Evolutionary conservation across 208 protist genomes (phyloP).

Genomic region (Leishmania tarentolae): DNA sequence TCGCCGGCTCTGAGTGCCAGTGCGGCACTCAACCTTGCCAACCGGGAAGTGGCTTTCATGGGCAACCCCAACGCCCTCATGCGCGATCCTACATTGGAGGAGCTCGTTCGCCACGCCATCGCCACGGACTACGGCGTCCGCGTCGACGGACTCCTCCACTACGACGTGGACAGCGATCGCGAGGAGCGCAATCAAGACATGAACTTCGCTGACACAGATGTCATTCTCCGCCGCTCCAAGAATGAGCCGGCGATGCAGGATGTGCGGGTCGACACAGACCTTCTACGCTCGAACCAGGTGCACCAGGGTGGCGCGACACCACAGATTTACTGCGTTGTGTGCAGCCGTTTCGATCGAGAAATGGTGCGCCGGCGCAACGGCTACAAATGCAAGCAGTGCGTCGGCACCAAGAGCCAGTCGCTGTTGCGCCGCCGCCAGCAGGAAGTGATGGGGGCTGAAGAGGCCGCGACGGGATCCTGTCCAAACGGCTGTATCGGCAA

Average conservation of each 20-base stretch:
- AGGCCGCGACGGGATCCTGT: background rate
- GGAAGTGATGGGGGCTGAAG: constrained; percentile 29
- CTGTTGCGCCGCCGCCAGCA: constrained; percentile 62
- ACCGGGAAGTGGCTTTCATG: constrained; percentile 16
- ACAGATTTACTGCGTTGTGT: constrained; percentile 82
- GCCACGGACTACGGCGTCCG: constrained; percentile 67
- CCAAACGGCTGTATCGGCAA: constrained; percentile 17
- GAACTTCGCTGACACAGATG: constrained; percentile 75
- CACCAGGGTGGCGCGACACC: constrained; percentile 33
- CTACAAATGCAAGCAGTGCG: constrained; percentile 82
- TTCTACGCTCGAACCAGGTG: constrained; percentile 63
- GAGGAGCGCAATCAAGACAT: constrained; percentile 73
- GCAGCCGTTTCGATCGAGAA: constrained; percentile 77
- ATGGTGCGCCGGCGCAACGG: constrained; percentile 77
- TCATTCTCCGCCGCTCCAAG: constrained; percentile 64
- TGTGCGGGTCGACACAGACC: constrained; percentile 65
- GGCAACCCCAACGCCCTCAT: constrained; percentile 42
- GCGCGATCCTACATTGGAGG: constrained; percentile 69
- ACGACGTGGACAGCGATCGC: constrained; percentile 74
- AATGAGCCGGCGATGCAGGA: constrained; percentile 40
- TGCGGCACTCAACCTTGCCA: background rate
- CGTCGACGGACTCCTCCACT: constrained; percentile 70
- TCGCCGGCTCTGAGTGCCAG: background rate
- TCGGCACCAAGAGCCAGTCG: constrained; percentile 73
- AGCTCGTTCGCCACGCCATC: constrained; percentile 76